Conservation (phyloP, 371 early-diverging fungal genomes). For the Circinella umbellata region DNA sequence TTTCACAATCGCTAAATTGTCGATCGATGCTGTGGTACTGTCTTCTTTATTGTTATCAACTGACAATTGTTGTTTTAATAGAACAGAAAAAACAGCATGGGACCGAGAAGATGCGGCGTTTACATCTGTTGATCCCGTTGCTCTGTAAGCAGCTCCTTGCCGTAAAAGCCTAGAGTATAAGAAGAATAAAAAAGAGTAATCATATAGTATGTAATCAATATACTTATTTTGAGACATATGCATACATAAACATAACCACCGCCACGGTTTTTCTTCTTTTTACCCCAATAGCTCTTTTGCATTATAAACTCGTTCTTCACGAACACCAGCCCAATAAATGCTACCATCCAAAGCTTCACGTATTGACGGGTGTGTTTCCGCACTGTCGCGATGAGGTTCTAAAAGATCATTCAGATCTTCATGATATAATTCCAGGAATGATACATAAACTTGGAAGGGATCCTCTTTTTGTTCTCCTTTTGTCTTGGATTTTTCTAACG, state of each 20-base stretch:
- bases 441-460: constrained; percentile 58
- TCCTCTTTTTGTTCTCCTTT: constrained; percentile 41
- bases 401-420: constrained; percentile 91
- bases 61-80: constrained; percentile 69
- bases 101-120: constrained; percentile 95
- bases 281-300: constrained; percentile 78
- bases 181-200: not conserved
- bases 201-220: constrained; percentile 4
- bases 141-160: constrained; percentile 83
- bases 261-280: not conserved
- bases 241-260: not conserved
- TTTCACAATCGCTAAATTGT: not conserved
- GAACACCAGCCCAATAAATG: constrained; percentile 87
- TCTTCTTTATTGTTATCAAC: constrained; percentile 15
- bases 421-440: constrained; percentile 96
- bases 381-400: constrained; percentile 34
- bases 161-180: constrained; percentile 44
- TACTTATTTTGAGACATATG: not conserved
- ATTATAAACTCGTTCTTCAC: constrained; percentile 76
- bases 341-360: constrained; percentile 92
- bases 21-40: not conserved
- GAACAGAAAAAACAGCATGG: constrained; percentile 97
- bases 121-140: constrained; percentile 96
- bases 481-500: constrained; percentile 57
- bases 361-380: constrained; percentile 48